A percentile compares a stretch with the other conserved stretches of the same genome.
Conservation (phyloP, 2,329 filamentous ascomycete genomes). For the Drechslera avenae region DNA sequence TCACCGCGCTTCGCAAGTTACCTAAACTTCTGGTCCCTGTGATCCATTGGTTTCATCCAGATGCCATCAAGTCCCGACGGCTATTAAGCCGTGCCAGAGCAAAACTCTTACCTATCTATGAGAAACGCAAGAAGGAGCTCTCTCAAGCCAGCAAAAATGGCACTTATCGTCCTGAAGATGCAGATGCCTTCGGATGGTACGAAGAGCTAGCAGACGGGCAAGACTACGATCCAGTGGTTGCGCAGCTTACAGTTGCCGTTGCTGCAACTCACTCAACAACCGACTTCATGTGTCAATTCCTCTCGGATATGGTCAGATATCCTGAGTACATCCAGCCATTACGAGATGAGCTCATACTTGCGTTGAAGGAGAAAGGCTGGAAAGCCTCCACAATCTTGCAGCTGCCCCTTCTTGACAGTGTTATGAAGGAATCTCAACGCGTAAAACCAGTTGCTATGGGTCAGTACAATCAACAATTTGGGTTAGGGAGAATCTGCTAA, state of each 20-base stretch:
- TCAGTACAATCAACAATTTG: background rate
- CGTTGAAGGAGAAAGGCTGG: constrained; percentile 1
- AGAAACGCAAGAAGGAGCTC: constrained; percentile 2
- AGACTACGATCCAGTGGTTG: constrained; percentile 2
- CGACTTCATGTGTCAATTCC: constrained; percentile 5
- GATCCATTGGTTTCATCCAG: constrained; percentile 3
- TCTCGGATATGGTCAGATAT: constrained; percentile 4
- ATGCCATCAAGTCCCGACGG: constrained; percentile 4
- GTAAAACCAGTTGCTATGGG: background rate
- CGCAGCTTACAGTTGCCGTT: constrained; percentile 3
- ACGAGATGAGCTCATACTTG: constrained; percentile 3
- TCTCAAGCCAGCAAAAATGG: background rate
- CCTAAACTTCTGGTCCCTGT: constrained; percentile 2
- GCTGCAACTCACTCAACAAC: constrained; percentile 5
- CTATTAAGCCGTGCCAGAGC: constrained; percentile 1
- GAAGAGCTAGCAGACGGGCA: constrained; percentile 2
- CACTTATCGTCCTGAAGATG: constrained; percentile 4
- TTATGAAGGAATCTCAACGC: constrained; percentile 1
- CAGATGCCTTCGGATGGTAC: constrained; percentile 5
- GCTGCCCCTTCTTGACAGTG: background rate
- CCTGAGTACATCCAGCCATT: constrained; percentile 4
- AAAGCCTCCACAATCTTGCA: constrained; percentile 2
- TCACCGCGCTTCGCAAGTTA: constrained; percentile 2
- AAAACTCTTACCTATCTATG: constrained; percentile 2
- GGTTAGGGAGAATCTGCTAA: background rate